Evolutionary conservation across 768 basidiomycete genomes (phyloP).

Genomic region (Tricholoma bakamatsutake): DNA sequence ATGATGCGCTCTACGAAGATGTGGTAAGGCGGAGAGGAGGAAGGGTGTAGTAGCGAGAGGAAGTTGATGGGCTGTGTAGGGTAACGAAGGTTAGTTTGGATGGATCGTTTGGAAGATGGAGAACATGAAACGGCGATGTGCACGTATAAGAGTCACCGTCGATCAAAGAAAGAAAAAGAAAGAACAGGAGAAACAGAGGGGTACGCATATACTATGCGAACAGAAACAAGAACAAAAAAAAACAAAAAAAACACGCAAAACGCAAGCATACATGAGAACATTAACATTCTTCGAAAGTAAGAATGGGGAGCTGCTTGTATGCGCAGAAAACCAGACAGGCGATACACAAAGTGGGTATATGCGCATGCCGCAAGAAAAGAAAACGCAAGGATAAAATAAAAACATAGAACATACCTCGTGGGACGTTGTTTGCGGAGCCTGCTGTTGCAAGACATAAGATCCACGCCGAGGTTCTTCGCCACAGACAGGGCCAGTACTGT

Average conservation of each 20-base stretch:
- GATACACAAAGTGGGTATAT: background rate
- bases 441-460: constrained; percentile 10
- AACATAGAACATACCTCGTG: background rate
- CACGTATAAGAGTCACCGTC: background rate
- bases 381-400: background rate
- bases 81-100: constrained; percentile 10
- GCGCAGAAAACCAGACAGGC: background rate
- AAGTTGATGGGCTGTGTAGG: constrained; percentile 77
- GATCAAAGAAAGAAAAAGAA: background rate
- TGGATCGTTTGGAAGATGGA: constrained; percentile 5
- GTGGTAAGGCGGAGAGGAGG: constrained; percentile 78
- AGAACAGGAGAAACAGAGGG: background rate
- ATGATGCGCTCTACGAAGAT: constrained; percentile 81
- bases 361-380: background rate
- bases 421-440: constrained; percentile 10
- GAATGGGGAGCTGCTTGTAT: background rate
- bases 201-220: too few relatives aligned
- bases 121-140: constrained; percentile 7
- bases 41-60: constrained; percentile 77
- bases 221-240: background rate
- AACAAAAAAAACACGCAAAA: too few relatives aligned
- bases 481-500: constrained; percentile 5
- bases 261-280: too few relatives aligned
- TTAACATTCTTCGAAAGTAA: background rate
- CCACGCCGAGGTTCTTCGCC: constrained; percentile 1